Percentiles rank a stretch among this genome's conserved stretches.
phyloP scores from a whole-genome alignment of 1,139 yeast genomes.

The Geotrichum candidum region DNA sequence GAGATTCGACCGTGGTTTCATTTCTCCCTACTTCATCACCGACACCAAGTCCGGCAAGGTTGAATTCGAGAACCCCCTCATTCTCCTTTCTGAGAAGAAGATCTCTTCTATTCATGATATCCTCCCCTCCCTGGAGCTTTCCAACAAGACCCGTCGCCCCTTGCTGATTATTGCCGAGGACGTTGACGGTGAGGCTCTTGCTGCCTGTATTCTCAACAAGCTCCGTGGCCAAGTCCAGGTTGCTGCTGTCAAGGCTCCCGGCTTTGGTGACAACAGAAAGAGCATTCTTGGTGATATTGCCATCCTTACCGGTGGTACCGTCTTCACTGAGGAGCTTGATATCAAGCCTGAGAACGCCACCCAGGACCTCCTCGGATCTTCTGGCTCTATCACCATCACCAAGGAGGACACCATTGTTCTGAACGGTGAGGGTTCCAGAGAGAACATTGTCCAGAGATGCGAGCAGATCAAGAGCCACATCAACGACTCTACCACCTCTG shows the following conservation, averaged over 20 bases:
- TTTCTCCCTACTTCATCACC: constrained; percentile 96
- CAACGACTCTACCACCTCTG: constrained; percentile 67
- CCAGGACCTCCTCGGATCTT: constrained; percentile 83
- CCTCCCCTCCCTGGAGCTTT: constrained; percentile 88
- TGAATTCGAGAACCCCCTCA: constrained; percentile 91
- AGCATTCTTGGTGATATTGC: constrained; percentile 97
- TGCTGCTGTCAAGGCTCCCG: constrained; percentile 98
- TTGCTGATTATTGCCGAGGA: constrained; percentile 93
- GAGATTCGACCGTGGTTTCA: constrained; percentile 98
- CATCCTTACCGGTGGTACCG: constrained; percentile 94
- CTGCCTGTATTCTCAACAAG: constrained; percentile 97
- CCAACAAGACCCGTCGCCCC: constrained; percentile 94
- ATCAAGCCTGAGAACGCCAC: constrained; percentile 96
- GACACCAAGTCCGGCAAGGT: constrained; percentile 95
- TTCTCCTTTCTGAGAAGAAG: constrained; percentile 90
- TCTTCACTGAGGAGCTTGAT: constrained; percentile 96
- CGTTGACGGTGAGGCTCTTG: constrained; percentile 96
- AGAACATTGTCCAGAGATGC: constrained; percentile 80
- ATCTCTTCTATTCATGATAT: constrained; percentile 88
- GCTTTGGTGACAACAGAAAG: constrained; percentile 99
- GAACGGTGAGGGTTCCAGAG: constrained; percentile 94
- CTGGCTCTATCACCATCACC: constrained; percentile 89
- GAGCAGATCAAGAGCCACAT: constrained; percentile 91
- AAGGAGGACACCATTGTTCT: constrained; percentile 95
- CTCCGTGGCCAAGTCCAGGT: constrained; percentile 99